phyloP scores from a whole-genome alignment of 805 yeast species.

The Blastobotrys chiropterorum region DNA sequence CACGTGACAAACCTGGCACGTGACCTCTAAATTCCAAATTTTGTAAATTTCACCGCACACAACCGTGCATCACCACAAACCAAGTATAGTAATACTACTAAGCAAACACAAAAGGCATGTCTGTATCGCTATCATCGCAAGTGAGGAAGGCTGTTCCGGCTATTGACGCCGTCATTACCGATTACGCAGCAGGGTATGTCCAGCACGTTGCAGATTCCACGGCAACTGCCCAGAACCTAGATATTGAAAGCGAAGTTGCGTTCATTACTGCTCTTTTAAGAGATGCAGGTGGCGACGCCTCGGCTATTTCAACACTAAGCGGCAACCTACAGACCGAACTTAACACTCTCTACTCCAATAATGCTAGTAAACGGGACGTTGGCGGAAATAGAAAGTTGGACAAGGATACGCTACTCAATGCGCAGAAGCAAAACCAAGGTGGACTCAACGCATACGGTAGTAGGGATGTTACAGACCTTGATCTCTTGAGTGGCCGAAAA shows the following conservation, averaged over 20 bases:
- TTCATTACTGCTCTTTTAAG: slow-evolving; percentile 60
- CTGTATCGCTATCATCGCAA: slow-evolving; percentile 32
- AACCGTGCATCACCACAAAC: not conserved
- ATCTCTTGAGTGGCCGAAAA: slow-evolving; percentile 76
- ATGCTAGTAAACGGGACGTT: slow-evolving; percentile 68
- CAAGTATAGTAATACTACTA: not conserved
- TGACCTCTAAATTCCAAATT: no score
- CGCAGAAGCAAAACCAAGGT: slow-evolving; percentile 57
- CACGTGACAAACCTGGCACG: no score
- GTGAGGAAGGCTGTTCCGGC: slow-evolving; percentile 83
- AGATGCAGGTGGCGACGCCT: slow-evolving; percentile 75
- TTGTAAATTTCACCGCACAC: not conserved
- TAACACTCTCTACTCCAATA: slow-evolving; percentile 51
- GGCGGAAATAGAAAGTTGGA: slow-evolving; percentile 88
- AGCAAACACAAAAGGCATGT: no score
- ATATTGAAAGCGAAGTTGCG: slow-evolving; percentile 58
- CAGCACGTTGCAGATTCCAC: slow-evolving; percentile 63
- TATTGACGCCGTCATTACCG: slow-evolving; percentile 80
- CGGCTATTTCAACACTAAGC: slow-evolving; percentile 52
- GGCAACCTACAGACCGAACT: slow-evolving; percentile 42
- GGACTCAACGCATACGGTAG: slow-evolving; percentile 69
- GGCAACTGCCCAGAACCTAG: slow-evolving; percentile 51
- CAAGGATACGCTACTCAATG: slow-evolving; percentile 56
- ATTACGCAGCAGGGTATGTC: slow-evolving; percentile 86
- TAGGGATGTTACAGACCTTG: slow-evolving; percentile 85